Conservation (phyloP, 345 rosid species). For the Aethionema arabicum region DNA sequence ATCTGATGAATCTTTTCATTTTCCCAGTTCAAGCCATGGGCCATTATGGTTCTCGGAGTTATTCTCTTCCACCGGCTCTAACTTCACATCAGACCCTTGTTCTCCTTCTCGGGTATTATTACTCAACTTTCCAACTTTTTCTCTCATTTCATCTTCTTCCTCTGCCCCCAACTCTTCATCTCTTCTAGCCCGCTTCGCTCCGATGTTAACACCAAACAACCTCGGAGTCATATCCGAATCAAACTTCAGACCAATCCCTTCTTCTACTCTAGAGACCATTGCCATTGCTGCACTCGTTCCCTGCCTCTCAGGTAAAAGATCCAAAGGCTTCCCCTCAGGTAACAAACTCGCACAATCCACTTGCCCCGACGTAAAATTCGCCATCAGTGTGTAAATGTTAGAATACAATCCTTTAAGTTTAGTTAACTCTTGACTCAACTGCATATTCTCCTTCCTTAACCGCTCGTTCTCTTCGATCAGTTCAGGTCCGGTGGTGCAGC, state of each 20-base stretch:
- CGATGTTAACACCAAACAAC: constrained; percentile 84
- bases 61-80: constrained; percentile 61
- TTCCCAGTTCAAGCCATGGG: constrained; percentile 68
- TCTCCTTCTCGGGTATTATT: constrained; percentile 22
- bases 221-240: constrained; percentile 50
- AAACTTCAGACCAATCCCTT: constrained; percentile 26
- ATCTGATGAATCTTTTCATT: constrained; percentile 20
- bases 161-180: constrained; percentile 45
- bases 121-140: background rate
- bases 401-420: constrained; percentile 66
- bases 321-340: constrained; percentile 48
- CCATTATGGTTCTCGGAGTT: constrained; percentile 39
- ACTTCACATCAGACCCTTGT: constrained; percentile 46
- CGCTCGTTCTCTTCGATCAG: constrained; percentile 79
- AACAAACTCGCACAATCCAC: constrained; percentile 34
- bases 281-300: constrained; percentile 30
- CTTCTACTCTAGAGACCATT: constrained; percentile 10
- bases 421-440: constrained; percentile 63
- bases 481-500: constrained; percentile 73
- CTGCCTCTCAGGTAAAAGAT: constrained; percentile 44
- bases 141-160: constrained; percentile 30
- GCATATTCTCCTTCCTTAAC: constrained; percentile 66
- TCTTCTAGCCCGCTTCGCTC: constrained; percentile 62
- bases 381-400: constrained; percentile 61
- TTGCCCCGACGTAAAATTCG: constrained; percentile 51